These are phyloP conservation scores for Anacardium occidentale DNA, from an alignment of 345 rosid species.

Conservation along the genomic window DNA sequence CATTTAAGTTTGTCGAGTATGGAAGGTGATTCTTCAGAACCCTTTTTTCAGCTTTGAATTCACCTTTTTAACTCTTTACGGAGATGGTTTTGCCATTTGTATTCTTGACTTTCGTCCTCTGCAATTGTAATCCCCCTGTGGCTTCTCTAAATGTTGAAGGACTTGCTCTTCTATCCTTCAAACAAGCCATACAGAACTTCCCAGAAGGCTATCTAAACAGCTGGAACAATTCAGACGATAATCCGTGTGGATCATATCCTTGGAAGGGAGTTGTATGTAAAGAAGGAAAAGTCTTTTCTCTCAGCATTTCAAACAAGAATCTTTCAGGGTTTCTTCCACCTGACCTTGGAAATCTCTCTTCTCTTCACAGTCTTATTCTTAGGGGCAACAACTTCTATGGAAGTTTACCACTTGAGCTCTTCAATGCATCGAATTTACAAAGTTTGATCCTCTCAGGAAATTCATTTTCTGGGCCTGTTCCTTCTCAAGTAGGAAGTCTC, in stretches of 20 bases:
- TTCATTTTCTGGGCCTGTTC: constrained; percentile 65
- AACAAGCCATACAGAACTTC: constrained; percentile 38
- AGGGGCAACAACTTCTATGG: constrained; percentile 66
- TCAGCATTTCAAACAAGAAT: constrained; percentile 47
- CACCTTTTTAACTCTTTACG: constrained; percentile 17
- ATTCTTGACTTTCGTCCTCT: constrained; percentile 31
- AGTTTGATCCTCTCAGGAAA: constrained; percentile 73
- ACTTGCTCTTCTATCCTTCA: constrained; percentile 55
- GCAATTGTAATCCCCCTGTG: constrained; percentile 21
- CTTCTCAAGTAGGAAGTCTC: constrained; percentile 56
- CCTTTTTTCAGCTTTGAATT: constrained; percentile 10
- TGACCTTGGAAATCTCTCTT: constrained; percentile 51
- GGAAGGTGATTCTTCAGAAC: constrained; percentile 7
- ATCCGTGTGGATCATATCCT: constrained; percentile 43
- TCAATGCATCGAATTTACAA: constrained; percentile 50
- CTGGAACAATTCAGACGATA: constrained; percentile 62
- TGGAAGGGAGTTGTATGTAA: constrained; percentile 73
- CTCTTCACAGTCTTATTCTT: constrained; percentile 60
- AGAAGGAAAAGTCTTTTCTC: constrained; percentile 42
- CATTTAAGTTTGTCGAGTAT: not conserved
- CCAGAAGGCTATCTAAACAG: constrained; percentile 37
- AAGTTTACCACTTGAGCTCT: constrained; percentile 52
- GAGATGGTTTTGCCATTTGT: constrained; percentile 35
- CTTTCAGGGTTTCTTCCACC: constrained; percentile 66
- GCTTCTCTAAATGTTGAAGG: constrained; percentile 64